Evolutionary conservation across 164 flowering plant species (phyloP), one percentile per base, ranked within the genome.

Genomic region (Magnolia kwangsiensis): DNA sequence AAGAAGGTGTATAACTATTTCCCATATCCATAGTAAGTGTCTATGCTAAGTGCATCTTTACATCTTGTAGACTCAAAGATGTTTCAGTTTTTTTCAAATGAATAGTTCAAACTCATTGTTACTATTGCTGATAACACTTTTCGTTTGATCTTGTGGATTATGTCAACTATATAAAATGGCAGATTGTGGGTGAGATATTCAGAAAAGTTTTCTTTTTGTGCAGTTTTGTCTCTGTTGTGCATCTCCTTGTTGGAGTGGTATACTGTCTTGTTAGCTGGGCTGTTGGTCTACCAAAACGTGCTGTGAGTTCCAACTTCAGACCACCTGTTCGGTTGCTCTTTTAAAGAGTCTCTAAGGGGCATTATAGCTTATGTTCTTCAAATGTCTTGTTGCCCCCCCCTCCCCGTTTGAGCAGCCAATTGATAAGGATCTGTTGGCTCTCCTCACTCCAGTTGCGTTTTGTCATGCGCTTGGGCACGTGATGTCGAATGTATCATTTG

Each of bases 381-480:
- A 65, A 65, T 9, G 13, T 65, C 21, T 20, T 68, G 50, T 68
- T 68, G 6, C 61, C 61, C 61, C 18, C 18, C 61, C 16, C 18
- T 55, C 61, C 19, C 29, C 29, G 3, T 74, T 16, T 77, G 74
- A 72, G 75, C 85, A 89, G 92, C 90, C 90, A 63, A 84, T 88
- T 67, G 63, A 84, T 78, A 85, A 83, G 82, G 86, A 88, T 63
- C 86, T 83, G 74, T 77, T 89, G 78, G 50, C 63, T 50, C 73
- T 88, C 65, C 85, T 89, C 74, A 86, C 88, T 64, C 92, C 92
- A 16, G 90, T 89, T 76, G 87, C 90, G 68, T 70, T 84, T 76
- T 89, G 92, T 67, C 92, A 89, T 72, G 92, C 92, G 29, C 88
- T 89, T 13, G 90, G 92, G 64, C 92, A 88, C 79, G 92, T 89